Conservation (phyloP, 805 yeast genomes). For the Cyberlindnera meyerae region DNA sequence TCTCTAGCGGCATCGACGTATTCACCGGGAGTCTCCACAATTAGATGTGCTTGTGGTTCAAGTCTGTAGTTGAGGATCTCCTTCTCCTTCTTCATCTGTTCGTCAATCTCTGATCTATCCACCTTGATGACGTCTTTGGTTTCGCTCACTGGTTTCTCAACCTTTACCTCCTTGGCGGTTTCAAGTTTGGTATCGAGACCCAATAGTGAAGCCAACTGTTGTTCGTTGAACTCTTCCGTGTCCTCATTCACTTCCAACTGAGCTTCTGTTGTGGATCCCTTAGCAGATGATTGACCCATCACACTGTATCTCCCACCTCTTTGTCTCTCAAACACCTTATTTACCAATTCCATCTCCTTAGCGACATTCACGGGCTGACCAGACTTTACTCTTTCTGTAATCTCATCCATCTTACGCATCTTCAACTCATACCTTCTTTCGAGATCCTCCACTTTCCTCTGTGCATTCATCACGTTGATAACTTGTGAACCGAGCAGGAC, state of each 20-base stretch:
- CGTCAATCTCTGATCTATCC: constrained; percentile 13
- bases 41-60: constrained; percentile 31
- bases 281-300: constrained; percentile 5
- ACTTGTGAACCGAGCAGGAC: constrained; percentile 44
- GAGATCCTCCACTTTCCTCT: constrained; percentile 36
- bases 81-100: constrained; percentile 28
- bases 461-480: constrained; percentile 39
- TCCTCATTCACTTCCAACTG: constrained; percentile 24
- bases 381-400: constrained; percentile 33
- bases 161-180: not conserved
- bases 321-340: constrained; percentile 28
- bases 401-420: constrained; percentile 31
- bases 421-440: constrained; percentile 35
- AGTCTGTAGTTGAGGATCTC: constrained; percentile 27
- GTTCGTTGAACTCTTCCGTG: constrained; percentile 13
- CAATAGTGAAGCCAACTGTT: constrained; percentile 13
- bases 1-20: constrained; percentile 33
- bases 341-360: constrained; percentile 35
- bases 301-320: constrained; percentile 5
- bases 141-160: not conserved
- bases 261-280: constrained; percentile 1
- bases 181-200: constrained; percentile 9
- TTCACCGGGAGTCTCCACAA: constrained; percentile 38
- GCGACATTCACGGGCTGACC: constrained; percentile 37
- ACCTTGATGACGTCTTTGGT: constrained; percentile 10